Conservation (phyloP, 495 filamentous ascomycete genomes). For the Podospora sp. region DNA sequence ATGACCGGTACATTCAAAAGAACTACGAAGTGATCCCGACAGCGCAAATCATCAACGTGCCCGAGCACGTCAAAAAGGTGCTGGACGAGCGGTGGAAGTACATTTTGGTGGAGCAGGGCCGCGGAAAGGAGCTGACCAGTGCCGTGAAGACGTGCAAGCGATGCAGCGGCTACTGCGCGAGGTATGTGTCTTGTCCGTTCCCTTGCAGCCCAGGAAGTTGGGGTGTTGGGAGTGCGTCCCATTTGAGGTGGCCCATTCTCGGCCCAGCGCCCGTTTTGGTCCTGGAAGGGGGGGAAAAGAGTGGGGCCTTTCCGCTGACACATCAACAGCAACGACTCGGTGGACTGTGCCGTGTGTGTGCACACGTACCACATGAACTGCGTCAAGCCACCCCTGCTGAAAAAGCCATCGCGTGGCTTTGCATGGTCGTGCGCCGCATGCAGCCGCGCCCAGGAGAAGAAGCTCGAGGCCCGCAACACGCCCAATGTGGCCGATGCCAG, state of each 20-base stretch:
- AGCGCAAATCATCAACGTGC: conserved; percentile 91
- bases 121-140: conserved; percentile 92
- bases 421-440: conserved; percentile 97
- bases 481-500: conserved; percentile 56
- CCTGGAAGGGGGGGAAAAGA: conserved; percentile 16
- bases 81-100: conserved; percentile 95
- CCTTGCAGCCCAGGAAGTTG: not conserved
- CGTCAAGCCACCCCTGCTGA: conserved; percentile 86
- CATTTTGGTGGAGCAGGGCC: conserved; percentile 86
- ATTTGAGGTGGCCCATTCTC: not conserved
- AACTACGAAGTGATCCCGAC: conserved; percentile 97
- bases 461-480: conserved; percentile 87
- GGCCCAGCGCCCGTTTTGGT: conserved; percentile 9
- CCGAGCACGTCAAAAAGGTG: conserved; percentile 88
- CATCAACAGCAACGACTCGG: conserved; percentile 76
- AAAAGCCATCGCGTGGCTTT: conserved; percentile 97
- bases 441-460: conserved; percentile 89
- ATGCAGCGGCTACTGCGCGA: conserved; percentile 86
- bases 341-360: conserved; percentile 93
- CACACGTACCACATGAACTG: conserved; percentile 99
- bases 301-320: conserved; percentile 31
- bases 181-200: conserved; percentile 55
- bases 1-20: conserved; percentile 96
- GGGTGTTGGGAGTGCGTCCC: not conserved
- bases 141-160: conserved; percentile 96